Base-by-base conservation (phyloP, 345 rosid genomes). In the Isatis tinctoria region DNA sequence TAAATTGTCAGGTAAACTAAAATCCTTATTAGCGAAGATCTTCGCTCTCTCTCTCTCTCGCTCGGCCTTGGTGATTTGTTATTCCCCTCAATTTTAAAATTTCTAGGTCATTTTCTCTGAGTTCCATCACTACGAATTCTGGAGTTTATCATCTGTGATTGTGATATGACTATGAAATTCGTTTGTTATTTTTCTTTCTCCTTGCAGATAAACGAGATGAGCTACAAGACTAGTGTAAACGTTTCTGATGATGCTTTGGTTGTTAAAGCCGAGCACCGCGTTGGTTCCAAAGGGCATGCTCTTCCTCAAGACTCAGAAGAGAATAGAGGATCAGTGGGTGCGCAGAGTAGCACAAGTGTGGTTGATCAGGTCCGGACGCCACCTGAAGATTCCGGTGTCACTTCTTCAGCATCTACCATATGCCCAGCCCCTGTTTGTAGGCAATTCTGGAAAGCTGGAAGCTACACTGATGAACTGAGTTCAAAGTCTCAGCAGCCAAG, bases 381-480 rank as follows among this genome's bases (percentile, higher is more conserved):
- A 8, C 76, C 75, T 57, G 90, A 92, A 12, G 97, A 87, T 70
- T 73, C 86, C 5, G 88, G 93, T 24, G 84, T 85, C 76, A 86
- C 92, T 63, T 83, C 85, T n/a, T 37, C 81, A 5, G 30, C 56
- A 10, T 84, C 92, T 40, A 61, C 81, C 36, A 76, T 84, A 28
- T 82, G 85, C 48, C 79, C 91, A 9, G 88, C 95, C 0, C 99
- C 97, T 41, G 76, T 92, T 65, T 83, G 88, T 85, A 87, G 97
- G 36, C 99, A 92, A 70, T 95, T 95, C 69, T 95, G 99, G 99
- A 95, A 86, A 82, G 84, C 99, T 70, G 99, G 99, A 49, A 82
- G 35, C 74, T 95, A 95, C 17, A 71, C 52, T 5, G 86, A 81
- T 37, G 85, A 78, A 26, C 43, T 67, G 67, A 75, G 82, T 75